Conservation (phyloP, 2,329 filamentous ascomycete species). For the Alternaria gansuensis region DNA sequence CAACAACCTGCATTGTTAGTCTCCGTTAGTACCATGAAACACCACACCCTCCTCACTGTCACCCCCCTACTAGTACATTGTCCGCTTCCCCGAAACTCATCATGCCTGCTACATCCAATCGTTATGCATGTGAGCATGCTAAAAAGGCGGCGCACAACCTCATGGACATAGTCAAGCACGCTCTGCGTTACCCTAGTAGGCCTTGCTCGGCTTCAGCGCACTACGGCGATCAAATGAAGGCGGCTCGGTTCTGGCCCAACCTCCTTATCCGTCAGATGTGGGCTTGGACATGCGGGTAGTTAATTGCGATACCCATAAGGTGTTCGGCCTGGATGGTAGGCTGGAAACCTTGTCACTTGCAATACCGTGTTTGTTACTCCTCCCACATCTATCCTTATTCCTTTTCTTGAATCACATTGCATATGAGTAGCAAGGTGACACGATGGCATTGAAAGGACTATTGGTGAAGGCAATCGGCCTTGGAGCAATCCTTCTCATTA, state of each 20-base stretch:
- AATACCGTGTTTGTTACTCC: neutral
- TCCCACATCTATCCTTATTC: slow-evolving; percentile 1
- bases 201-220: neutral
- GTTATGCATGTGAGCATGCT: neutral
- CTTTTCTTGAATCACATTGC: slow-evolving; percentile 9
- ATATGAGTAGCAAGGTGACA: slow-evolving; percentile 12
- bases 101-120: slow-evolving; percentile 3
- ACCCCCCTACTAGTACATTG: neutral
- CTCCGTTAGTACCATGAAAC: neutral
- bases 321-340: neutral
- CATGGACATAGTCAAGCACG: neutral
- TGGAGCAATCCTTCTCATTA: slow-evolving; percentile 24
- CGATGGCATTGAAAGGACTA: slow-evolving; percentile 26
- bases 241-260: neutral
- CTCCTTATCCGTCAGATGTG: neutral
- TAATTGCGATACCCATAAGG: neutral
- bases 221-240: neutral
- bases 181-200: neutral
- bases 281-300: neutral
- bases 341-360: neutral
- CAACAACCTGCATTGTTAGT: neutral
- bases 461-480: slow-evolving; percentile 28
- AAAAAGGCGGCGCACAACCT: neutral
- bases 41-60: slow-evolving; percentile 1
- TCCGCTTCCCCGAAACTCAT: slow-evolving; percentile 2